Conservation (phyloP, 2,329 filamentous ascomycete species). For the Coleophoma eucalyptorum region DNA sequence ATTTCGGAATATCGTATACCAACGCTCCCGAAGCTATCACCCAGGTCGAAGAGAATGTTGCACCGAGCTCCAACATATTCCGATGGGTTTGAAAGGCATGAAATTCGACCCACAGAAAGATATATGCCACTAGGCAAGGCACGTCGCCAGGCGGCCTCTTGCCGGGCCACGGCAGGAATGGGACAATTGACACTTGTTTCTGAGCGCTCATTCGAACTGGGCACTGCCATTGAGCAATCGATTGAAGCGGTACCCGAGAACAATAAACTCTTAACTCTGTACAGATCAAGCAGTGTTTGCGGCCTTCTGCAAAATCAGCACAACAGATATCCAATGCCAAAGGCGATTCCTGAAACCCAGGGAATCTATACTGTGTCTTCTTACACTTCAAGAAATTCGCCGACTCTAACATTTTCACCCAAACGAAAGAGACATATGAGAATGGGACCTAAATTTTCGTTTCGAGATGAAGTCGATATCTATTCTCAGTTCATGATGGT, state of each 20-base stretch:
- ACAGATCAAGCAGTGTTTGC: not conserved
- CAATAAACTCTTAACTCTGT: not conserved
- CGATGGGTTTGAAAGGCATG: slow-evolving; percentile 22
- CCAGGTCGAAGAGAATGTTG: not conserved
- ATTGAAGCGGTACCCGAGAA: no score
- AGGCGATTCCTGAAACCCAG: not conserved
- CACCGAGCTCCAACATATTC: slow-evolving; percentile 8
- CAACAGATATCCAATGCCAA: not conserved
- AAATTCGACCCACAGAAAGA: slow-evolving; percentile 16
- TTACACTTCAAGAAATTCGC: not conserved
- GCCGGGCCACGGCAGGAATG: not conserved
- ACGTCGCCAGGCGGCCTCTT: not conserved
- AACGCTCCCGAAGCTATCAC: not conserved
- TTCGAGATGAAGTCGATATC: not conserved
- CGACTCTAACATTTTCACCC: not conserved
- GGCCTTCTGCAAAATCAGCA: not conserved
- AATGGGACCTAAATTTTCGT: not conserved
- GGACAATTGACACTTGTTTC: slow-evolving; percentile 1
- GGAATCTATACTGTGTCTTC: not conserved
- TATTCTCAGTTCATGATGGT: not conserved
- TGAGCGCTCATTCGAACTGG: not conserved
- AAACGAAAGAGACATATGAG: not conserved
- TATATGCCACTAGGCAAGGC: slow-evolving; percentile 11
- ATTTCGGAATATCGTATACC: slow-evolving; percentile 15
- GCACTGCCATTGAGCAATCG: no score